phyloP scores from a whole-genome alignment of 169 alveolate species.

The Plasmodium ovale region DNA sequence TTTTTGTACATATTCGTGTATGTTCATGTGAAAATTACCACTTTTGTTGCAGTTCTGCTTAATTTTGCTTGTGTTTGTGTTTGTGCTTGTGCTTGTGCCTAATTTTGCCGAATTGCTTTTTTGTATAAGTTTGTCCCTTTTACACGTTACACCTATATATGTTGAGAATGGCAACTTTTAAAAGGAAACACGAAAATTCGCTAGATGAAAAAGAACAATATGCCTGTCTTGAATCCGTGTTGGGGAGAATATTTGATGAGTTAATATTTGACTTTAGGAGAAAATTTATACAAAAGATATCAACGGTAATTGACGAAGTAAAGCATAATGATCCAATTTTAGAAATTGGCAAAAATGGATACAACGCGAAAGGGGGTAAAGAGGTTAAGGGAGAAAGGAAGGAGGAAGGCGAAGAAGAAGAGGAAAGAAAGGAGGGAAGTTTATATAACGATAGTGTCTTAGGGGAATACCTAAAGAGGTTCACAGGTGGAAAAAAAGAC shows the following conservation, averaged over 20 bases:
- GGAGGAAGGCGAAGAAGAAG: background rate
- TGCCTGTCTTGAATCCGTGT: conserved; percentile 8
- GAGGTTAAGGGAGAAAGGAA: background rate
- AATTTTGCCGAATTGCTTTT: too few species aligned
- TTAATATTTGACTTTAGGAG: conserved; percentile 41
- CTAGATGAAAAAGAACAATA: conserved; percentile 2
- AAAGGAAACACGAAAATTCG: conserved; percentile 1
- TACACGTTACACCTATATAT: too few species aligned
- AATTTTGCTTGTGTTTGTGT: conserved; percentile 1
- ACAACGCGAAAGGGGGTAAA: background rate
- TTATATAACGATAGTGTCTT: conserved; percentile 18
- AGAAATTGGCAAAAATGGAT: conserved; percentile 17
- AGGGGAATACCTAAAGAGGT: conserved; percentile 21
- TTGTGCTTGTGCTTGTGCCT: background rate
- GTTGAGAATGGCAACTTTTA: conserved; percentile 29
- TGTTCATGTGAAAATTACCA: too few species aligned
- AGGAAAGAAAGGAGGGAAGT: background rate
- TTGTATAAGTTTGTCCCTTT: too few species aligned
- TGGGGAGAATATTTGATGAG: conserved; percentile 54
- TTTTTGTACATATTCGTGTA: too few species aligned
- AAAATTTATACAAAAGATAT: conserved; percentile 41
- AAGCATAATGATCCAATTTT: background rate
- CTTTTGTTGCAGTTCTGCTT: too few species aligned
- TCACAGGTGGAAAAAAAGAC: conserved; percentile 21
- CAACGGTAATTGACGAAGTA: conserved; percentile 22